A percentile compares a stretch with the other conserved stretches of the same genome.
Evolutionary conservation across 768 basidiomycete species (phyloP).

Genomic region (Coprinopsis sp.): DNA sequence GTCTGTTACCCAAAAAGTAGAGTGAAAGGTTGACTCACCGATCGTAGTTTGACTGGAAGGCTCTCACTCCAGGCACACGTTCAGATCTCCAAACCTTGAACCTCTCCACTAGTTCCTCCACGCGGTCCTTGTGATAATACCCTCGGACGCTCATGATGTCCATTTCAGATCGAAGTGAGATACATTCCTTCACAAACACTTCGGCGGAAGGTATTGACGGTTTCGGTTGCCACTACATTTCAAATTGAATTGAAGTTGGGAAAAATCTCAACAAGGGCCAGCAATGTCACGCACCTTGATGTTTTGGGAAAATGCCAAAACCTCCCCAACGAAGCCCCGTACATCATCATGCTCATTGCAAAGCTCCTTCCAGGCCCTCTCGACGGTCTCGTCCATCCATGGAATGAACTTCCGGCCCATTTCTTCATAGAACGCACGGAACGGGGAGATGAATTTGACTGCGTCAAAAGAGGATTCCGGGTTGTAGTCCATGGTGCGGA

Average conservation of each 20-base stretch:
- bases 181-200: constrained; percentile 65
- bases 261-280: not conserved
- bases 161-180: constrained; percentile 44
- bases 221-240: constrained; percentile 53
- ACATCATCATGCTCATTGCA: constrained; percentile 78
- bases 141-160: constrained; percentile 78
- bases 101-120: constrained; percentile 54
- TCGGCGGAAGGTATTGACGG: constrained; percentile 59
- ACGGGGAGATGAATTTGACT: constrained; percentile 62
- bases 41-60: constrained; percentile 85
- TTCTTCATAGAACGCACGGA: constrained; percentile 67
- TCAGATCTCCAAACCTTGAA: constrained; percentile 70
- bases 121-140: constrained; percentile 52
- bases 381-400: constrained; percentile 68
- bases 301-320: constrained; percentile 66
- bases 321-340: constrained; percentile 69
- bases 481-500: constrained; percentile 68
- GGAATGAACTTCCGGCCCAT: constrained; percentile 76
- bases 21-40: constrained; percentile 35
- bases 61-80: constrained; percentile 68
- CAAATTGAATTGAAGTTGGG: not conserved
- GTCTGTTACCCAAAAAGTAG: constrained; percentile 2
- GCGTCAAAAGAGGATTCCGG: constrained; percentile 81
- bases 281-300: constrained; percentile 49
- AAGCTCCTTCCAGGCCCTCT: constrained; percentile 67